Base-by-base conservation (phyloP, 148 eudicot species). In the Rhododendron ovatum region DNA sequence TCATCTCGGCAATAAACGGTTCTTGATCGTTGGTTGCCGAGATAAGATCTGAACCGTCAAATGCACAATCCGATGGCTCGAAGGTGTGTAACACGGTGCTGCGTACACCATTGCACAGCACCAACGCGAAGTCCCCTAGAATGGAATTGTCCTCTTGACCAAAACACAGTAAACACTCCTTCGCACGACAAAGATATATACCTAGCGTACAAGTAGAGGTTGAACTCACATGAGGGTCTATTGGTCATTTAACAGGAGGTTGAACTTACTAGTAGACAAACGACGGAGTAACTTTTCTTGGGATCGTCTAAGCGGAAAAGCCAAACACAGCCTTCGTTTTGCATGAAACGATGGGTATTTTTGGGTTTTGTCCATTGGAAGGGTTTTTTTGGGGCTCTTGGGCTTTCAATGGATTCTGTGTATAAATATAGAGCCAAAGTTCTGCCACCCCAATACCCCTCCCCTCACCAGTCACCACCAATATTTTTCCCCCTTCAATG, bases 401-500 rank as follows among this genome's bases (percentile, higher is more conserved):
- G 75, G 33, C 14, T n/a, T 47, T 65, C 73, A 26, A 65, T n/a
- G 28, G 73, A 65, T 65, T 65, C 14, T 26, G 33, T n/a, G 13
- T 14, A 71, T 71, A 71, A 71, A 71, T 71, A 71, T 30, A 14
- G 39, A 71, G 17, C 37, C 76, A 71, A 71, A 30, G 76, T 30
- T 71, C 39, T 71, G 76, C 41, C 22, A 30, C 76, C 41, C 76
- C 76, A 28, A 71, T 4, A 26, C 1, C 37, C 73, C 33, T 11
- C 30, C 4, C 37, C 35, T 37, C 75, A 30, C 30, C 30, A 30
- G 30, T 26, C 73, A 65, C 75, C 75, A 26, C 75, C 75, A 35
- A 35, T 76, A 81, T 4, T 48, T 65, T 82, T 18, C 47, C 10
- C n/a, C 30, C 45, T 90, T 86, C 89, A 84, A 96, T 96, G 98